Base-by-base conservation (phyloP, 73 alveolate genomes). In the Paraurostyla sp. region DNA sequence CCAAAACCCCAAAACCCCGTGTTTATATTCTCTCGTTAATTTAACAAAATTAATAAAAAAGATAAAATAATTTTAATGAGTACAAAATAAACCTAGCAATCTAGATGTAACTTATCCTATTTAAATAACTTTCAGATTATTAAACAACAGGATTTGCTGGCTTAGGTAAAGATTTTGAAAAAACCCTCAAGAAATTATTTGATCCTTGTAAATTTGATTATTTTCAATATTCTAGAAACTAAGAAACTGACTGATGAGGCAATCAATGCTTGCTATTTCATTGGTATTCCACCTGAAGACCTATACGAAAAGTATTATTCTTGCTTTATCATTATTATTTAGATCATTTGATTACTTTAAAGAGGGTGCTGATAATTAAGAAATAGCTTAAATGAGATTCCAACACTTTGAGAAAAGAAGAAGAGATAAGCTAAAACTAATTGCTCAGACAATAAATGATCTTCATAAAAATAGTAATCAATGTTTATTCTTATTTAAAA, bases 221-320 rank as follows among this genome's bases (percentile, higher is more conserved):
- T 29, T 18, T 73, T 40, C 16, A 1, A 33, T 7, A 36, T 11
- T 41, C 7, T 73, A 73, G 86, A 48, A 48, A 73, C 71, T 18
- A 73, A 38, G 46, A 73, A 73, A 73, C 29, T 73, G 23, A 73
- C 86, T 46, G 86, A 73, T 46, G 86, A 73, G 25, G 86, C 86
- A 45, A 15, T 73, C 18, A 73, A 38, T 25, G 86, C 49, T 9
- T 73, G 86, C 71, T 29, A 43, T 48, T 23, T 49, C 3, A 73
- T 49, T 48, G 86, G 86, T 6, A 49, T 73, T 33, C 41, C 41
- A 13, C 86, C 86, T 13, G 36, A 42, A 15, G 86, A 73, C 29
- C 71, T 73, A 22, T 73, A 73, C 46, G 86, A 73, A 49, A 73
- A 73, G 82, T 65, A 65, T 54, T 54, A 4, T 18, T 9, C 15